Evolutionary conservation across 495 filamentous ascomycete species (phyloP), one percentile per base, ranked within the genome.

Genomic region (Tuber aestivum): DNA sequence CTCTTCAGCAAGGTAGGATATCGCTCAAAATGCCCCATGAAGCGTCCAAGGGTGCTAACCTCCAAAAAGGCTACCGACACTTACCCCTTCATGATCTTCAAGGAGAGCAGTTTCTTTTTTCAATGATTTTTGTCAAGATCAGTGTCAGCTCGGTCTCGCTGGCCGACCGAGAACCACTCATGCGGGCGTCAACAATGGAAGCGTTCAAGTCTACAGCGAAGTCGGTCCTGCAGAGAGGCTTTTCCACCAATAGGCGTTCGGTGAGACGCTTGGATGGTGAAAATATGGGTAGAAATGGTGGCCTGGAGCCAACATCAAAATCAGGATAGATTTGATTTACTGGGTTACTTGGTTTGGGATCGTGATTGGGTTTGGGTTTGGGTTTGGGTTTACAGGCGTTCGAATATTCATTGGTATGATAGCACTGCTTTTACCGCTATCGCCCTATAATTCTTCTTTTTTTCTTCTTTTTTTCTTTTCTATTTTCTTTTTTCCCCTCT

Each of bases 121-220:
- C 95, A n/a, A 96, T 93, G 0, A 85, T 99, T 45, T 97, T 99
- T 85, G 95, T 93, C 84, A 89, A 89, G 75, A 92, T 98, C 83
- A 89, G 89, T 74, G 93, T 89, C 65, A 85, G 86, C 38, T 86
- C 86, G n/a, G 83, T 86, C n/a, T 86, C 85, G 4, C 86, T 86
- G 68, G 83, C 89, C 74, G 88, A 89, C 79, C 83, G 88, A 65
- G 82, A 86, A 14, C 84, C 84, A 44, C 83, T 86, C 21, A 82
- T 70, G 35, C 70, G 72, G 48, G 61, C 69, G 65, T 75, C 78
- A 35, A 80, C 81, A 7, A 74, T 83, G 69, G 81, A 83, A n/a
- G 73, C 74, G 35, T 61, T 83, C 42, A 82, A 80, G 44, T 74
- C 50, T 40, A 77, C 80, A 37, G 77, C 77, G 7, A 82, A 80